Evolutionary conservation across 257 asterid genomes (phyloP), one percentile per base, ranked within the genome.

Genomic region (Linaria vulgaris): DNA sequence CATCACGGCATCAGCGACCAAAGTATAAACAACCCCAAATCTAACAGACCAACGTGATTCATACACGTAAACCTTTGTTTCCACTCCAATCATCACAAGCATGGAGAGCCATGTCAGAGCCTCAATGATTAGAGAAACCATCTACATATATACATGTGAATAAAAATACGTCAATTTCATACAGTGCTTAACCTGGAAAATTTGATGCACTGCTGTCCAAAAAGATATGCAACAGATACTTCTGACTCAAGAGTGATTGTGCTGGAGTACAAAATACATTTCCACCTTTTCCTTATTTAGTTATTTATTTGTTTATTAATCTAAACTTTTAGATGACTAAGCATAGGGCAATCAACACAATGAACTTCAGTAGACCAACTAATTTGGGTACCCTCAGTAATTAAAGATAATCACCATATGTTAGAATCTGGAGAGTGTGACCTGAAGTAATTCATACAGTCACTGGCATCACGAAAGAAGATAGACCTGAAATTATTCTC

Each of bases 1-100:
- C 88, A 87, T 81, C 72, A 87, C 96, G 55, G 83, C 80, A 59
- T 94, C 91, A 73, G 94, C 97, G 1, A 94, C 89, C 75, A 92
- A 73, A 64, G 80, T 76, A 82, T 89, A 92, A 49, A 89, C 50
- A 71, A 92, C 80, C 31, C 87, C 99, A 69, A 85, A 90, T 71
- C 97, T 80, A 69, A 90, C 87, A 69, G 74, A 69, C 99, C 99
- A 94, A 39, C 99, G 88, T 2, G 82, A 74, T 75, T 94, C 99
- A 19, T 76, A 69, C 64, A 94, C 70, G 79, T 90, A 94, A 56
- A 84, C 66, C 76, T 47, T 85, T 6, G 92, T 90, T 77, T 94
- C 99, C 24, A 83, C 56, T 60, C 64, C 80, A 81, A 68, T 80
- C 95, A 90, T 78, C 69, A 84, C 85, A 74, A 90, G 85, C 74